These are phyloP conservation scores for Taphrina betulina DNA, from an alignment of 1,139 yeast species.

Conservation along the genomic window DNA sequence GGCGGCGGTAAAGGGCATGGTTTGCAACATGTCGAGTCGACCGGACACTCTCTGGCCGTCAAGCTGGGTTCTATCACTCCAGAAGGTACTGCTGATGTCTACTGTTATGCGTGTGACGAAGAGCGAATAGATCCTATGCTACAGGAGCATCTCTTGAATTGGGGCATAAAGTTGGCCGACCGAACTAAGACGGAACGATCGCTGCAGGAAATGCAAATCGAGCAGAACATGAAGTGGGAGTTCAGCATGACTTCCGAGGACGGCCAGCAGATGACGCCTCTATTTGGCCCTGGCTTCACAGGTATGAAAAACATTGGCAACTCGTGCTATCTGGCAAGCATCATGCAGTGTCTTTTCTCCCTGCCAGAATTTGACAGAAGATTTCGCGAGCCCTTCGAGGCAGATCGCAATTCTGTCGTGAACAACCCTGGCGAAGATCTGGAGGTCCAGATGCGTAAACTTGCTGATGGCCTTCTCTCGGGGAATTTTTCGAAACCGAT, in stretches of 20 bases:
- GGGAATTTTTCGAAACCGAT: conserved; percentile 67
- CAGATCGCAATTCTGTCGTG: conserved; percentile 32
- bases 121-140: conserved; percentile 76
- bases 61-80: conserved; percentile 84
- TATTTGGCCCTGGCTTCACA: conserved; percentile 68
- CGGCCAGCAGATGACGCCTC: conserved; percentile 64
- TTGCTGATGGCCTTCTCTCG: conserved; percentile 74
- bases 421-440: conserved; percentile 64
- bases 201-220: conserved; percentile 82
- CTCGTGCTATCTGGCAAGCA: conserved; percentile 85
- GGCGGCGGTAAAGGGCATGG: conserved; percentile 87
- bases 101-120: conserved; percentile 85
- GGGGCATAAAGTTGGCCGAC: conserved; percentile 70
- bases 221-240: conserved; percentile 91
- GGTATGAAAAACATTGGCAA: conserved; percentile 90
- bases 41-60: conserved; percentile 75
- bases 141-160: conserved; percentile 53
- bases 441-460: conserved; percentile 67
- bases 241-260: conserved; percentile 72
- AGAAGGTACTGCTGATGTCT: conserved; percentile 67
- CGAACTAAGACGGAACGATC: conserved; percentile 71
- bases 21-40: conserved; percentile 59
- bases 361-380: conserved; percentile 45
- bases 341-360: conserved; percentile 66
- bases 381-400: conserved; percentile 38